phyloP scores from a whole-genome alignment of 495 filamentous ascomycete genomes.

The Tirmania nivea region DNA sequence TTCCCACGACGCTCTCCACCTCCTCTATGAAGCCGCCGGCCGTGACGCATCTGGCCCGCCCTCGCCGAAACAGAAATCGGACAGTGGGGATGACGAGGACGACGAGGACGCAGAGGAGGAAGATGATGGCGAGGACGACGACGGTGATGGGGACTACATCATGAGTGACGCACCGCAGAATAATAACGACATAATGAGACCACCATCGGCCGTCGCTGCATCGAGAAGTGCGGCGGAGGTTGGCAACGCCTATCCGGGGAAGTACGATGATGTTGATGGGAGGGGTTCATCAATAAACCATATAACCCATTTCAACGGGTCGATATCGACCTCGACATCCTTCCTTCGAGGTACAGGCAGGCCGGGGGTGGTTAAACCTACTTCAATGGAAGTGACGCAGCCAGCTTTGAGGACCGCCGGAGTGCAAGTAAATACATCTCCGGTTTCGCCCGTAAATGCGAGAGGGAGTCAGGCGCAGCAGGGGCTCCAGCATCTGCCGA shows the following conservation, averaged over 20 bases:
- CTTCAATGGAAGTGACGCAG: neutral
- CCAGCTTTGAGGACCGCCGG: neutral
- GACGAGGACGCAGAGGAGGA: slow-evolving; percentile 12
- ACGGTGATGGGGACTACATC: neutral
- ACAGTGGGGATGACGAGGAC: slow-evolving; percentile 5
- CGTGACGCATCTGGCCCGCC: slow-evolving; percentile 15
- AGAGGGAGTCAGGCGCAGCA: neutral
- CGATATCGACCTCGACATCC: neutral
- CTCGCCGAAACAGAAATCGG: neutral
- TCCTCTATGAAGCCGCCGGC: slow-evolving; percentile 37
- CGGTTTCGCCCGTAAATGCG: neutral
- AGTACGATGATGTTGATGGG: neutral
- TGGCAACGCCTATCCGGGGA: neutral
- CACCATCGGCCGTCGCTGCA: neutral
- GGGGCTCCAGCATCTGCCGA: neutral
- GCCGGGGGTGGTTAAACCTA: neutral
- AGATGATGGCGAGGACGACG: slow-evolving; percentile 5
- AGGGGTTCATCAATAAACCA: neutral
- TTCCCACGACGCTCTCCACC: slow-evolving; percentile 36
- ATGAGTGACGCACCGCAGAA: neutral
- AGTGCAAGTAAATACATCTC: neutral
- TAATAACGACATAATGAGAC: neutral
- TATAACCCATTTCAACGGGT: neutral
- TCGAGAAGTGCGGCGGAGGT: too few species aligned
- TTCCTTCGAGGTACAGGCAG: neutral